phyloP scores from a whole-genome alignment of 2,329 filamentous ascomycete species.

The Pseudogymnoascus sp. region DNA sequence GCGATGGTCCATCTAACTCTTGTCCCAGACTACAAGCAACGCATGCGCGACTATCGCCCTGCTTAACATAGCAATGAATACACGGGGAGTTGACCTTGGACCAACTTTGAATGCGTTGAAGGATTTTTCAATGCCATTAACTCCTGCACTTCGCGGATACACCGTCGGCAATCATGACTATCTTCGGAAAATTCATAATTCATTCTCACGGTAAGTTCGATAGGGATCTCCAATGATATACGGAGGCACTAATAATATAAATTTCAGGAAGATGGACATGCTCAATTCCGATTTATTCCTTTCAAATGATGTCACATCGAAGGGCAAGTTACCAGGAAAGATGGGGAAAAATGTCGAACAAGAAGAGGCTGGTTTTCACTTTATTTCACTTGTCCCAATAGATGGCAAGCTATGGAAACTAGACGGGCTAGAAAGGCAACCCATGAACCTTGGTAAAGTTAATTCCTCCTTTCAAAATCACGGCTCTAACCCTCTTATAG shows the following conservation, averaged over 20 bases:
- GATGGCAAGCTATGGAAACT: constrained; percentile 77
- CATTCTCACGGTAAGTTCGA: constrained; percentile 59
- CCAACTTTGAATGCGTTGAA: constrained; percentile 67
- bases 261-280: constrained; percentile 62
- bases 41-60: constrained; percentile 89
- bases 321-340: constrained; percentile 55
- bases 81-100: constrained; percentile 58
- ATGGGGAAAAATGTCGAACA: constrained; percentile 62
- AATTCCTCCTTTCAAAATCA: constrained; percentile 11
- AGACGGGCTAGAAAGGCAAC: constrained; percentile 72
- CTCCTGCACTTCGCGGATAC: constrained; percentile 68
- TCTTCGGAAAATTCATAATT: constrained; percentile 79
- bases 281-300: constrained; percentile 63
- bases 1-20: background rate
- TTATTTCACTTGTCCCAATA: constrained; percentile 78
- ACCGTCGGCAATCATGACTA: constrained; percentile 66
- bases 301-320: constrained; percentile 44
- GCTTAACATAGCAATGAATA: constrained; percentile 90
- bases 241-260: constrained; percentile 9
- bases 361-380: constrained; percentile 69
- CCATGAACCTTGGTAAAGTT: constrained; percentile 53
- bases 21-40: constrained; percentile 62
- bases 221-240: background rate
- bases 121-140: constrained; percentile 58
- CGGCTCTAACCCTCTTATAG: constrained; percentile 15